These are phyloP conservation scores for Nemania diffusa DNA, from an alignment of 2,329 filamentous ascomycete genomes.

Conservation along the genomic window DNA sequence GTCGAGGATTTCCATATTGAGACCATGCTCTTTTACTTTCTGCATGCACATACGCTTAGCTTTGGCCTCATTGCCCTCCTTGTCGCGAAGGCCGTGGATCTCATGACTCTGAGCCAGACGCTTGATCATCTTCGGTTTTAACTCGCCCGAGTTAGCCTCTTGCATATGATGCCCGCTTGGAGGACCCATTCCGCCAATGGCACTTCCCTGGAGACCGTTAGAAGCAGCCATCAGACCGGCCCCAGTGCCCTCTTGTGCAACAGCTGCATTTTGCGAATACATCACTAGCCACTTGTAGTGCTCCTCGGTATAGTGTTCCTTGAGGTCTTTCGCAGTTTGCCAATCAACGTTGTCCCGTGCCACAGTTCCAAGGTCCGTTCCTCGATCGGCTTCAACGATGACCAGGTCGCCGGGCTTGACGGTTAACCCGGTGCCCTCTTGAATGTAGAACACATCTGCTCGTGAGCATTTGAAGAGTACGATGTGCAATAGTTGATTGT, in stretches of 20 bases:
- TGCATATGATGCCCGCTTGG: constrained; percentile 78
- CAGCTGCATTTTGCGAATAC: constrained; percentile 85
- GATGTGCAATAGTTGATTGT: constrained; percentile 81
- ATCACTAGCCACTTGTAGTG: constrained; percentile 99
- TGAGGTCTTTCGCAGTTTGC: constrained; percentile 86
- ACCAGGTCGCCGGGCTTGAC: constrained; percentile 93
- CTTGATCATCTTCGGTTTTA: constrained; percentile 97
- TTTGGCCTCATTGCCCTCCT: constrained; percentile 97
- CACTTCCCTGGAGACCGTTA: constrained; percentile 72
- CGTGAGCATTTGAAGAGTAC: constrained; percentile 97
- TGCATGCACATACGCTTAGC: constrained; percentile 96
- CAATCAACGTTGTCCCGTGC: constrained; percentile 88
- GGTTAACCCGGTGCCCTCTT: constrained; percentile 91
- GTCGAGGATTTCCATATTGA: constrained; percentile 99
- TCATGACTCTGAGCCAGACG: constrained; percentile 92
- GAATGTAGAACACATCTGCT: constrained; percentile 96
- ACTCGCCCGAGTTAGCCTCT: constrained; percentile 76
- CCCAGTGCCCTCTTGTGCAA: constrained; percentile 66
- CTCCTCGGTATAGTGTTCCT: constrained; percentile 91
- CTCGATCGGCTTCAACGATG: constrained; percentile 96
- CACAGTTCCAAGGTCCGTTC: constrained; percentile 94
- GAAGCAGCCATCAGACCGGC: constrained; percentile 72
- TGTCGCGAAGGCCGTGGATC: constrained; percentile 87
- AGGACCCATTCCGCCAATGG: constrained; percentile 81
- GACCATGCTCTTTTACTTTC: constrained; percentile 91